A percentile compares a stretch with the other conserved stretches of the same genome.
Evolutionary conservation across 2,329 filamentous ascomycete species (phyloP).

Genomic region (Coleophoma crateriformis): DNA sequence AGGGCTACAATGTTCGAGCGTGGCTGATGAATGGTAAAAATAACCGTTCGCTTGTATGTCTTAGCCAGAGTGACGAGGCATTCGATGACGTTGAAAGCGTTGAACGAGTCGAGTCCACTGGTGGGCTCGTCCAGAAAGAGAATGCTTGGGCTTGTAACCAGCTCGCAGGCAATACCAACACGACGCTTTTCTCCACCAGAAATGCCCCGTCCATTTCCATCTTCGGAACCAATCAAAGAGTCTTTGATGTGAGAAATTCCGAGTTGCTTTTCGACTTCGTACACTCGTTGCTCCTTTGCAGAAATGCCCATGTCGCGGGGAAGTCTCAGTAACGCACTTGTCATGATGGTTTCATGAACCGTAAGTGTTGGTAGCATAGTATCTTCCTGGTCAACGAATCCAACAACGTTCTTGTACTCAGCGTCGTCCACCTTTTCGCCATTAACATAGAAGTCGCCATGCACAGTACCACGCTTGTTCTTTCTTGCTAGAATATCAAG

Average conservation of each 20-base stretch:
- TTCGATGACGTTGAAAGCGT: conserved; percentile 97
- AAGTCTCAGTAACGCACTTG: conserved; percentile 85
- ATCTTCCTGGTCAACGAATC: conserved; percentile 97
- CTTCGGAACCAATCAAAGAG: conserved; percentile 92
- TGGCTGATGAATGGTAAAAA: conserved; percentile 98
- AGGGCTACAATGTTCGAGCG: conserved; percentile 97
- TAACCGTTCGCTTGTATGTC: conserved; percentile 92
- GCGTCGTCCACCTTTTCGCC: conserved; percentile 81
- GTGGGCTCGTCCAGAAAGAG: conserved; percentile 96
- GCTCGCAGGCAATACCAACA: conserved; percentile 94
- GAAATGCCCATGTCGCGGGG: conserved; percentile 82
- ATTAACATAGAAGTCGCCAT: conserved; percentile 86
- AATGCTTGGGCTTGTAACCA: conserved; percentile 95
- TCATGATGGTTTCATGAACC: conserved; percentile 95
- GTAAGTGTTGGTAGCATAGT: conserved; percentile 94
- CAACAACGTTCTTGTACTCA: conserved; percentile 87
- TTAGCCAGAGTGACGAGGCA: conserved; percentile 92
- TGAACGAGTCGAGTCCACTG: conserved; percentile 91
- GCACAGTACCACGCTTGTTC: conserved; percentile 80
- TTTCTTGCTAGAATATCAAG: conserved; percentile 93
- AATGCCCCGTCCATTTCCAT: conserved; percentile 88
- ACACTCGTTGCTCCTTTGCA: conserved; percentile 86
- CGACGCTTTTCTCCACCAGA: conserved; percentile 95
- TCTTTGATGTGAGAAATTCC: conserved; percentile 93
- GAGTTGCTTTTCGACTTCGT: conserved; percentile 92